Conservation (phyloP, 257 asterid genomes). For the Solanum tarapatanum region DNA sequence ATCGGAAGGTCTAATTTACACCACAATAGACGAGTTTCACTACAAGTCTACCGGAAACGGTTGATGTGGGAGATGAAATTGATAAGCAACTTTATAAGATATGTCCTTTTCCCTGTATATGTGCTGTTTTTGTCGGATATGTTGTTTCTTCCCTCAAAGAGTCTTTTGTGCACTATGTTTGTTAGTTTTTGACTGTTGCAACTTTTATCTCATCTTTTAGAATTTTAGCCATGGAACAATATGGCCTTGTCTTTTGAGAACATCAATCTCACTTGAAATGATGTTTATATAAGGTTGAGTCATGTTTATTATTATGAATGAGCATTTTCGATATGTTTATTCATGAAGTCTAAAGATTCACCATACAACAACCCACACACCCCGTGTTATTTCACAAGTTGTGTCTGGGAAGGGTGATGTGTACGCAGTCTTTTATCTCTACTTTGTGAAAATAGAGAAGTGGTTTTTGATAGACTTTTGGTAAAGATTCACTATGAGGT, state of each 20-base stretch:
- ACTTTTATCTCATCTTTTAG: neutral
- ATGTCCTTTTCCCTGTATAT: neutral
- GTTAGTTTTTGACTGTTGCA: neutral
- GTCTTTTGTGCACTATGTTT: neutral
- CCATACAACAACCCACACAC: neutral
- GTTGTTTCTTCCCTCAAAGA: neutral
- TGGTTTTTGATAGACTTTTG: neutral
- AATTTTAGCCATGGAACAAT: neutral
- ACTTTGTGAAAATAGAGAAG: neutral
- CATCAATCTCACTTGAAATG: neutral
- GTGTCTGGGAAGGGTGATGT: neutral
- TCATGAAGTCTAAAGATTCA: neutral
- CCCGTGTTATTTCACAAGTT: neutral
- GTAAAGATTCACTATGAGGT: neutral
- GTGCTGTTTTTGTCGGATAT: neutral
- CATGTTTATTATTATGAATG: neutral
- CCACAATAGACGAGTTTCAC: conserved; percentile 71
- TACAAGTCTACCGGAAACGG: conserved; percentile 60
- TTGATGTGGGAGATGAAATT: conserved; percentile 6
- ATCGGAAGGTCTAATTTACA: conserved; percentile 53
- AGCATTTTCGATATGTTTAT: neutral
- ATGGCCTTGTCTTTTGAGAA: neutral
- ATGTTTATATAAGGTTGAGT: neutral
- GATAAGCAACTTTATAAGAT: neutral
- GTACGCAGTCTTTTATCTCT: too few species aligned